Evolutionary conservation across 345 rosid species (phyloP), one percentile per base, ranked within the genome.

Genomic region (Xanthoceras sorbifolium): DNA sequence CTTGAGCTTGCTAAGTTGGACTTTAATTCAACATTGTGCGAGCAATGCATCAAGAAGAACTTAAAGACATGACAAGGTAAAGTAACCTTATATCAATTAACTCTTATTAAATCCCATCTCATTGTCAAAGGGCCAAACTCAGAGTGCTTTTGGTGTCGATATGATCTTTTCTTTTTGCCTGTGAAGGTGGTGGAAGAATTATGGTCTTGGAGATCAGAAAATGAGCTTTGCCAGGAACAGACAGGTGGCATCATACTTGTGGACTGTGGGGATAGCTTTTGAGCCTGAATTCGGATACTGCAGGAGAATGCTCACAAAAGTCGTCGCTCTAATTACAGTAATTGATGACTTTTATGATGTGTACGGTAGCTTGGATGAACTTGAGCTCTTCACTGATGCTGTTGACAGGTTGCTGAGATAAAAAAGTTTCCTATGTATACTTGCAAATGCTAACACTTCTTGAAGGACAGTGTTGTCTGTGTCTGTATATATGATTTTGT

Each of bases 11-110:
- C 85, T 26, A 52, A 31, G 36, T 2, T 79, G 38, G 79, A 72
- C 12, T 75, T n/a, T n/a, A n/a, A n/a, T n/a, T 65, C 79, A 82
- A 78, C 67, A 69, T 70, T 67, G 72, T 76, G 11, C 85, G 72
- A 14, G 59, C 69, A 40, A 14, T 67, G 1, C n/a, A 64, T 32
- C 77, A 78, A 38, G 34, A 46, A 32, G 82, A 79, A 8, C 80
- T 76, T 26, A 42, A 46, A 46, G 69, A 72, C 14, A 0, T 63
- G 31, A 72, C 78, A 59, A 72, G 57, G 31, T n/a, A n/a, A n/a
- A n/a, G n/a, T n/a, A n/a, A n/a, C n/a, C n/a, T n/a, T n/a, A n/a
- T n/a, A n/a, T n/a, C n/a, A n/a, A n/a, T n/a, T n/a, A n/a, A n/a
- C n/a, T n/a, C n/a, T n/a, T n/a, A n/a, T n/a, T n/a, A n/a, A n/a